Conservation (phyloP, 2,329 filamentous ascomycete species). For the Hypomyces rosellus region DNA sequence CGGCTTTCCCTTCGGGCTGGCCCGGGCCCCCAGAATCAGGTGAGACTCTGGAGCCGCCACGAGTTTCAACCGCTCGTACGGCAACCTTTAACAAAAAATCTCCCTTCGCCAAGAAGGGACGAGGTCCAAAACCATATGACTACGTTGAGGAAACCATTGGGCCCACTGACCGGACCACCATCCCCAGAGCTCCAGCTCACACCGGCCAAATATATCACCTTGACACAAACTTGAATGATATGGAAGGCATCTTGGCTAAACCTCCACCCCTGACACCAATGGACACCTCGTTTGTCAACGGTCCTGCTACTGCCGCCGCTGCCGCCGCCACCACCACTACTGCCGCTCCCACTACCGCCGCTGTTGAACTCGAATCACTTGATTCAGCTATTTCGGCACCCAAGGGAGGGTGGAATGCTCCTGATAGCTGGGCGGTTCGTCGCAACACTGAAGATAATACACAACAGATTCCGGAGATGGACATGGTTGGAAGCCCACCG, state of each 20-base stretch:
- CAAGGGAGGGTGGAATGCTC: conserved; percentile 76
- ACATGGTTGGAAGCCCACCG: conserved; percentile 61
- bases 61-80: conserved; percentile 27
- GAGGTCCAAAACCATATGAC: conserved; percentile 40
- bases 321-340: too few relatives aligned
- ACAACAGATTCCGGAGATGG: conserved; percentile 51
- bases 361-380: conserved; percentile 36
- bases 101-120: conserved; percentile 53
- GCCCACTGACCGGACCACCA: conserved; percentile 52
- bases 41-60: conserved; percentile 26
- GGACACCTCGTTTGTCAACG: conserved; percentile 46
- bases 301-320: conserved; percentile 3
- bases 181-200: conserved; percentile 39
- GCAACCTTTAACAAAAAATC: conserved; percentile 57
- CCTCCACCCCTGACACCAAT: conserved; percentile 66
- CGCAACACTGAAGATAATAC: conserved; percentile 61
- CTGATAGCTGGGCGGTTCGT: conserved; percentile 93
- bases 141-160: conserved; percentile 54
- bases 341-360: too few relatives aligned
- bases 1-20: conserved; percentile 28
- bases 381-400: conserved; percentile 29
- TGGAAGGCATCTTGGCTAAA: conserved; percentile 82
- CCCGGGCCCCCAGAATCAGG: conserved; percentile 22
- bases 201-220: conserved; percentile 64
- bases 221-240: conserved; percentile 81